Evolutionary conservation across 1,284 basidiomycete species (phyloP).

Genomic region (Hymenochaete sp.): DNA sequence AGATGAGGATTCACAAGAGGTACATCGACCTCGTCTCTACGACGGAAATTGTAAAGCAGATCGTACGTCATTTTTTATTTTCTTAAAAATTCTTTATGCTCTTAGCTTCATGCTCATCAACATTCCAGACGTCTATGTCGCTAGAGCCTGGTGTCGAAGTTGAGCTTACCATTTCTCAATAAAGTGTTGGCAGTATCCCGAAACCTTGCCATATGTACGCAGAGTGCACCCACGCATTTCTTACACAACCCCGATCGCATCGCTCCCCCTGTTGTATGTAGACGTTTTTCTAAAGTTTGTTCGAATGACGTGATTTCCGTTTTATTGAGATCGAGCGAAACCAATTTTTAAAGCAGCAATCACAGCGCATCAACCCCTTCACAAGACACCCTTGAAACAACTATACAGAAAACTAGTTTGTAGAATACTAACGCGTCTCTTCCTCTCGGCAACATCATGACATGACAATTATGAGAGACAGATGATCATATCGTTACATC

Average conservation of each 20-base stretch:
- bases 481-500: too few relatives aligned
- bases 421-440: too few relatives aligned
- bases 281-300: too few relatives aligned
- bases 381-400: too few relatives aligned
- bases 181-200: constrained; percentile 7
- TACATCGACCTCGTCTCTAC: constrained; percentile 99
- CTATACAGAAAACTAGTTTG: too few relatives aligned
- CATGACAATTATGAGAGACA: too few relatives aligned
- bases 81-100: neutral
- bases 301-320: too few relatives aligned
- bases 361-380: too few relatives aligned
- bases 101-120: constrained; percentile 2
- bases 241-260: neutral
- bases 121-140: constrained; percentile 84
- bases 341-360: too few relatives aligned
- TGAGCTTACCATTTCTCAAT: constrained; percentile 92
- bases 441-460: too few relatives aligned
- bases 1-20: constrained; percentile 99
- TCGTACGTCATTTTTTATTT: constrained; percentile 50
- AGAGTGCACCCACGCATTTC: neutral
- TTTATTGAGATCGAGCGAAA: too few relatives aligned
- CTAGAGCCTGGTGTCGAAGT: constrained; percentile 99
- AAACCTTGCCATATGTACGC: neutral
- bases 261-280: too few relatives aligned
- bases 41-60: constrained; percentile 99